Percentiles rank a stretch among this genome's conserved stretches.
phyloP scores from a whole-genome alignment of 768 basidiomycete genomes.

The Auriculariales sp. region DNA sequence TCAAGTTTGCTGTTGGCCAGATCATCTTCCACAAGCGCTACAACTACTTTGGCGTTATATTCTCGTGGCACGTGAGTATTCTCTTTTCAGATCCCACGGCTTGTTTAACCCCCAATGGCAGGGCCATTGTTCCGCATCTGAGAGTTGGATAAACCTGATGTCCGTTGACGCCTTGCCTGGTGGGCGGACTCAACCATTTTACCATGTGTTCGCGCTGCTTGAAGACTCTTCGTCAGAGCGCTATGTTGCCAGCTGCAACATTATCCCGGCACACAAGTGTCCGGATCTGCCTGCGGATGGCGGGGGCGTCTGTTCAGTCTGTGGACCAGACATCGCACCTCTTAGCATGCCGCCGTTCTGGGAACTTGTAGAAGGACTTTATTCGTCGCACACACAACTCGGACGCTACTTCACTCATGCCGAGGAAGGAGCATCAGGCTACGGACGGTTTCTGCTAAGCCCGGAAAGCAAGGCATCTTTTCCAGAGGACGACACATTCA shows the following conservation, averaged over 20 bases:
- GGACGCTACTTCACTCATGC: constrained; percentile 25
- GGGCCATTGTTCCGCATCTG: constrained; percentile 26
- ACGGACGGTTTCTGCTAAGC: constrained; percentile 26
- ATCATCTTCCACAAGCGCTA: background rate
- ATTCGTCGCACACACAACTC: constrained; percentile 14
- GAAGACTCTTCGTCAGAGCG: constrained; percentile 15
- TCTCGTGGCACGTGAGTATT: background rate
- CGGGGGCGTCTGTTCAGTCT: constrained; percentile 14
- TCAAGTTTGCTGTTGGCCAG: background rate
- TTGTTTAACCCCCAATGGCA: no score
- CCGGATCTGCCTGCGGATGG: no score
- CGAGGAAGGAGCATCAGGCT: constrained; percentile 10
- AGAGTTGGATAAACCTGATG: constrained; percentile 31
- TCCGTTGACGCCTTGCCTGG: constrained; percentile 22
- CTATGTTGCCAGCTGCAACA: constrained; percentile 20
- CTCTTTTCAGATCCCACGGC: no score
- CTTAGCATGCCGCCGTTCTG: constrained; percentile 10
- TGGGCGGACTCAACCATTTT: constrained; percentile 37
- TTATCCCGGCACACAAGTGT: constrained; percentile 5
- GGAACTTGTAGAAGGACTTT: constrained; percentile 12
- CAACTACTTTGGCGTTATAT: background rate
- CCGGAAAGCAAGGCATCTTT: constrained; percentile 26
- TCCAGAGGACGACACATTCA: constrained; percentile 29
- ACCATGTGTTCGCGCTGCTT: constrained; percentile 18
- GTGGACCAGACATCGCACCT: constrained; percentile 19